These are phyloP conservation scores for Rosa multiflora DNA, from an alignment of 306 rosid genomes.

Conservation along the genomic window DNA sequence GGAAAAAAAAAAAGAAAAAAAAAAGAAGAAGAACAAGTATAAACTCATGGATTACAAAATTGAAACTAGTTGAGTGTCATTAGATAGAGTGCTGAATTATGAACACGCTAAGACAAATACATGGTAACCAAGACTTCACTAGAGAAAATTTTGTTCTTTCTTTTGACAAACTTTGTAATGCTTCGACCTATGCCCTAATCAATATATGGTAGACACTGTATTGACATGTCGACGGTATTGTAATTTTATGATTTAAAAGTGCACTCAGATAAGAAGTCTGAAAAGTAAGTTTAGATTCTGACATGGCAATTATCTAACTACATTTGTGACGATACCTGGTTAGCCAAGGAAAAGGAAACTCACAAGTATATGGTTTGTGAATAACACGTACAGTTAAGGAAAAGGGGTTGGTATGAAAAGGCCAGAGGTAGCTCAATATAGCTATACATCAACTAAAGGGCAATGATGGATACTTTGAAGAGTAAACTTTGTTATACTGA, in stretches of 20 bases:
- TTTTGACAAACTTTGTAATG: neutral
- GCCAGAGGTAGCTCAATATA: slow-evolving; percentile 25
- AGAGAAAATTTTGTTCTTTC: neutral
- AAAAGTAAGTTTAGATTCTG: neutral
- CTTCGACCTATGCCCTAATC: neutral
- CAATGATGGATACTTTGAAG: slow-evolving; percentile 28
- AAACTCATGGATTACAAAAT: neutral
- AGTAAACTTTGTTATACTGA: neutral
- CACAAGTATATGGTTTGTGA: neutral
- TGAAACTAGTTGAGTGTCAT: neutral
- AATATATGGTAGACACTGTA: neutral
- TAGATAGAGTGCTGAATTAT: neutral
- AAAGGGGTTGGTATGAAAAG: neutral
- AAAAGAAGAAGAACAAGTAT: neutral
- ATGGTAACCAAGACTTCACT: neutral
- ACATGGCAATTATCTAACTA: neutral
- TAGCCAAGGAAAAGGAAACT: neutral
- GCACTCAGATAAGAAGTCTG: neutral
- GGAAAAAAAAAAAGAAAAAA: neutral
- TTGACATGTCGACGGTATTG: neutral
- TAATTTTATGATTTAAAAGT: neutral
- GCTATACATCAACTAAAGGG: neutral
- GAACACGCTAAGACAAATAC: neutral
- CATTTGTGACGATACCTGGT: neutral
- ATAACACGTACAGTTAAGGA: neutral